Evolutionary conservation across 495 filamentous ascomycete genomes (phyloP).

Genomic region (Eremomyces bilateralis): DNA sequence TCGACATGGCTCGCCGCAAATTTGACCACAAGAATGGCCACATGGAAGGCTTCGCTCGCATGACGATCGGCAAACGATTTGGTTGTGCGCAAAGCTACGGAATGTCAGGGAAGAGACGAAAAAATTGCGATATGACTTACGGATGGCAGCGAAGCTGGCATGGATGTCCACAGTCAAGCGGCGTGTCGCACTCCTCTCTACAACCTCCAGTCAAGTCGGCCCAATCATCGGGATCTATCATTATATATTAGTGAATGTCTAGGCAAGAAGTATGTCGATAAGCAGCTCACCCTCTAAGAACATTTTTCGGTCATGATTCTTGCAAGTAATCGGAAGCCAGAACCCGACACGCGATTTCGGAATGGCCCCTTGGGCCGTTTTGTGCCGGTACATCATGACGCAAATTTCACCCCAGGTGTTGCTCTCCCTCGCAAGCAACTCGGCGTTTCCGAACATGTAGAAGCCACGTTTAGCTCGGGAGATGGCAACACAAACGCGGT

Average conservation of each 20-base stretch:
- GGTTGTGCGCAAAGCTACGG: slow-evolving; percentile 4
- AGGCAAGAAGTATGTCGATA: slow-evolving; percentile 11
- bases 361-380: slow-evolving; percentile 1
- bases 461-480: slow-evolving; percentile 71
- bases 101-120: not conserved
- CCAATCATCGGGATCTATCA: slow-evolving; percentile 29
- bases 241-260: too few relatives aligned
- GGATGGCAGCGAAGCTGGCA: slow-evolving; percentile 29
- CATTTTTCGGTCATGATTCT: slow-evolving; percentile 16
- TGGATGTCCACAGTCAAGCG: slow-evolving; percentile 24
- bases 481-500: slow-evolving; percentile 70
- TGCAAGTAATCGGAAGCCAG: slow-evolving; percentile 18
- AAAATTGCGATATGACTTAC: slow-evolving; percentile 8
- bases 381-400: slow-evolving; percentile 5
- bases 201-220: slow-evolving; percentile 37
- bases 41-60: slow-evolving; percentile 9
- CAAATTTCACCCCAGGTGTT: slow-evolving; percentile 20
- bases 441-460: slow-evolving; percentile 69
- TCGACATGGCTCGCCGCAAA: slow-evolving; percentile 10
- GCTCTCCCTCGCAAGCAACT: slow-evolving; percentile 24
- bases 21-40: slow-evolving; percentile 9
- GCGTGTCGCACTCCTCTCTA: slow-evolving; percentile 24
- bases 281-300: slow-evolving; percentile 16
- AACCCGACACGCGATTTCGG: slow-evolving; percentile 15
- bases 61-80: slow-evolving; percentile 11